Conservation (phyloP, 352 stramenopile species). For the Pythium dissimile region DNA sequence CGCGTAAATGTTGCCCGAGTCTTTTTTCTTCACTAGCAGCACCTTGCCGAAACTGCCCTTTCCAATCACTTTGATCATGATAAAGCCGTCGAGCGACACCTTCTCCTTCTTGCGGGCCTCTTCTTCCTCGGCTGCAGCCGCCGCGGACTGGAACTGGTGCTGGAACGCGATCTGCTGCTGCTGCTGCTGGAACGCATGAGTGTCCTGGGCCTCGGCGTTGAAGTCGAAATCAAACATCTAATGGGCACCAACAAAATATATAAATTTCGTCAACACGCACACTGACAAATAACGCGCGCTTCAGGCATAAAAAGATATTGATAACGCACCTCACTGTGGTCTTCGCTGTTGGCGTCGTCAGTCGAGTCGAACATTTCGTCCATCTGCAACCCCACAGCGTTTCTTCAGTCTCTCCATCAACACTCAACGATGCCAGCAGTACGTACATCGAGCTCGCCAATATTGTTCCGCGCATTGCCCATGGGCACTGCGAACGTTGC, state of each 20-base stretch:
- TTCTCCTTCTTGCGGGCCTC: slow-evolving; percentile 59
- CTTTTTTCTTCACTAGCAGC: slow-evolving; percentile 93
- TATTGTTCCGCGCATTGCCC: slow-evolving; percentile 37
- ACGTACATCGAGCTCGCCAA: slow-evolving; percentile 75
- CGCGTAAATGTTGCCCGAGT: slow-evolving; percentile 93
- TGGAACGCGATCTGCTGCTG: slow-evolving; percentile 44
- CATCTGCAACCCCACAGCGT: slow-evolving; percentile 28
- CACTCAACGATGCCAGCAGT: not conserved
- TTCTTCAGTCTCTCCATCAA: not conserved
- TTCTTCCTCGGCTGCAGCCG: slow-evolving; percentile 27
- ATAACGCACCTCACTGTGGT: slow-evolving; percentile 46
- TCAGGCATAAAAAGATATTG: not conserved
- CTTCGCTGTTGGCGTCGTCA: slow-evolving; percentile 57
- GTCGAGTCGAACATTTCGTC: slow-evolving; percentile 79
- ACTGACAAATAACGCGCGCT: not conserved
- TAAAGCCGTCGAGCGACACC: slow-evolving; percentile 90
- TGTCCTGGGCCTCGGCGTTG: slow-evolving; percentile 49
- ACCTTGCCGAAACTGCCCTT: slow-evolving; percentile 97
- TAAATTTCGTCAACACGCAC: not conserved
- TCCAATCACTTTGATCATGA: slow-evolving; percentile 96
- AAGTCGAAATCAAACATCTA: slow-evolving; percentile 79
- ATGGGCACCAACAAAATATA: not conserved
- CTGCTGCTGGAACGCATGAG: slow-evolving; percentile 29
- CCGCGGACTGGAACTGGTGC: slow-evolving; percentile 36
- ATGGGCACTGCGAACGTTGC: slow-evolving; percentile 10